These are phyloP conservation scores for Boletus sp. DNA, from an alignment of 768 basidiomycete genomes.

Conservation along the genomic window DNA sequence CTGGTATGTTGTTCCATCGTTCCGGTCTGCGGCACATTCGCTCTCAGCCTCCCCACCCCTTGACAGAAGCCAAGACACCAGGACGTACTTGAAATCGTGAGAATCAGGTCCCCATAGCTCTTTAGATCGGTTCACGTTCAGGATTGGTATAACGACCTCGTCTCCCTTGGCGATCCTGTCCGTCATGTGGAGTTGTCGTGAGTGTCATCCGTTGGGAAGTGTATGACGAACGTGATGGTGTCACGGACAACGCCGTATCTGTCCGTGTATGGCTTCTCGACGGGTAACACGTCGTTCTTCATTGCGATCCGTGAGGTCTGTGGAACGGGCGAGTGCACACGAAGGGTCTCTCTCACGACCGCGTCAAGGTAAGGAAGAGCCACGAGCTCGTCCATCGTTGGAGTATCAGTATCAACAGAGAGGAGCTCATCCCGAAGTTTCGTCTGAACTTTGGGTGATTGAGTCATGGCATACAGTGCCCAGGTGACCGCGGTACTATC, in stretches of 20 bases:
- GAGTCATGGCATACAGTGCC: conserved; percentile 55
- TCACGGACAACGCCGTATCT: conserved; percentile 39
- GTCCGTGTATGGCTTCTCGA: conserved; percentile 45
- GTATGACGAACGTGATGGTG: conserved; percentile 33
- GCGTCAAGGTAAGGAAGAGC: conserved; percentile 68
- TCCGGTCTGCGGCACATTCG: conserved; percentile 46
- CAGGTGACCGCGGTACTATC: conserved; percentile 46
- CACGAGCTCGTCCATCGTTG: conserved; percentile 67
- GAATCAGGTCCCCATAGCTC: conserved; percentile 64
- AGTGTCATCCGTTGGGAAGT: not conserved
- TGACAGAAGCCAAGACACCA: not conserved
- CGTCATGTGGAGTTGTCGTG: not conserved
- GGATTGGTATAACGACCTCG: conserved; percentile 47
- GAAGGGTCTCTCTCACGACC: conserved; percentile 26
- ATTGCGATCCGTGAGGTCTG: conserved; percentile 41
- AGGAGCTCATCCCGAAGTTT: conserved; percentile 59
- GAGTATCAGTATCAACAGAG: conserved; percentile 48
- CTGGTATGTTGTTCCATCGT: conserved; percentile 52
- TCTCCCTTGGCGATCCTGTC: conserved; percentile 45
- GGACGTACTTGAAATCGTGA: conserved; percentile 51
- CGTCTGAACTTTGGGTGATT: conserved; percentile 45
- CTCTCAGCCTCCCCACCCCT: not conserved
- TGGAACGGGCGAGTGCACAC: conserved; percentile 52
- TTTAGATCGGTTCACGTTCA: conserved; percentile 48
- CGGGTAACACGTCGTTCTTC: conserved; percentile 52